A percentile compares a stretch with the other conserved stretches of the same genome.
These are phyloP conservation scores for Colletotrichum kahawae DNA, from an alignment of 2,329 filamentous ascomycete genomes.

Conservation along the genomic window DNA sequence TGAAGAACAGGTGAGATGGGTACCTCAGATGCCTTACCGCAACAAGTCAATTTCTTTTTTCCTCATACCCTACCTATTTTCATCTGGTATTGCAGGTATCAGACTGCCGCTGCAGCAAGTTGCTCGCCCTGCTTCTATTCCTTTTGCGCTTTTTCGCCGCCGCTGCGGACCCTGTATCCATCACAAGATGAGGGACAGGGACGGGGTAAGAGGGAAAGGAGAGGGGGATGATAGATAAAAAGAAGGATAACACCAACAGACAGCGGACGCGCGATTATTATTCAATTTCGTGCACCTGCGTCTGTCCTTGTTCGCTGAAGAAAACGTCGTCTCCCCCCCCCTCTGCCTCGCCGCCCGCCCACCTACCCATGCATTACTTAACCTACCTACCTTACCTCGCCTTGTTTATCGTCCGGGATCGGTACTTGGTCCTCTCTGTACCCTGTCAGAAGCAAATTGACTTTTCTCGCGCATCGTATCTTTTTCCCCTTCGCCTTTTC, in stretches of 20 bases:
- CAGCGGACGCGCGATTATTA: constrained; percentile 3
- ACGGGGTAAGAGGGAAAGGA: background rate
- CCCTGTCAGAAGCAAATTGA: background rate
- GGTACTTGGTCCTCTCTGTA: background rate
- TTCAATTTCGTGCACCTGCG: background rate
- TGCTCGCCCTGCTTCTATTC: background rate
- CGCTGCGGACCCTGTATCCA: constrained; percentile 3
- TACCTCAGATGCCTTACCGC: background rate
- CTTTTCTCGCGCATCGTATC: background rate
- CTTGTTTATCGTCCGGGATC: background rate
- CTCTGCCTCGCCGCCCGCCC: background rate
- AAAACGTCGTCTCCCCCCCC: background rate
- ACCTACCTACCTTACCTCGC: background rate
- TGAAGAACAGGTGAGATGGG: background rate
- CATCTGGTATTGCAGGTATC: background rate
- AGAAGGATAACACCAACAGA: background rate
- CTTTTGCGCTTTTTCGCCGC: background rate
- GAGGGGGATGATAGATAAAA: background rate
- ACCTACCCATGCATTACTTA: background rate
- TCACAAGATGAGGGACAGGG: constrained; percentile 3
- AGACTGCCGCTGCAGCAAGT: background rate
- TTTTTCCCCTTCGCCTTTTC: background rate
- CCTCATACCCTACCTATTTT: background rate
- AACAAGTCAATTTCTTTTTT: background rate
- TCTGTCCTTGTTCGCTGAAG: background rate